These are phyloP conservation scores for Hyphopichia buzzinii DNA, from an alignment of 1,139 yeast genomes.

Conservation along the genomic window DNA sequence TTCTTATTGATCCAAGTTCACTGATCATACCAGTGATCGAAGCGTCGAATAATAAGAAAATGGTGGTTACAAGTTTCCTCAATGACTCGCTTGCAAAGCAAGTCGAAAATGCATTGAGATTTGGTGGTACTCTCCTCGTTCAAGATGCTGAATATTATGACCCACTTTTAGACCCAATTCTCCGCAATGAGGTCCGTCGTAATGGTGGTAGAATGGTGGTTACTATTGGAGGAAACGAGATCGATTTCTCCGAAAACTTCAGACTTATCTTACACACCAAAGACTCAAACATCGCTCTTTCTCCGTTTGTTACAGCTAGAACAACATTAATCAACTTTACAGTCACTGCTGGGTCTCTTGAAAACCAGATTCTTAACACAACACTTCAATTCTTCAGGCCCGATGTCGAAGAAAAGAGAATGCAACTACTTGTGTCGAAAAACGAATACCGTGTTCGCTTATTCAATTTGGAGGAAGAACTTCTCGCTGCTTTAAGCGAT, in stretches of 20 bases:
- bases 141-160: slow-evolving; percentile 80
- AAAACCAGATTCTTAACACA: slow-evolving; percentile 59
- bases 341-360: slow-evolving; percentile 64
- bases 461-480: slow-evolving; percentile 55
- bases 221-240: slow-evolving; percentile 56
- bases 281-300: slow-evolving; percentile 48
- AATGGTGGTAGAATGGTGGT: slow-evolving; percentile 73
- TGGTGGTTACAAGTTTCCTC: slow-evolving; percentile 66
- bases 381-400: slow-evolving; percentile 61
- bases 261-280: slow-evolving; percentile 58
- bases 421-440: slow-evolving; percentile 51
- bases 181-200: slow-evolving; percentile 58
- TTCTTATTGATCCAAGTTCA: slow-evolving; percentile 74
- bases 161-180: slow-evolving; percentile 64
- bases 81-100: slow-evolving; percentile 68
- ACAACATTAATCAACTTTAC: slow-evolving; percentile 69
- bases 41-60: slow-evolving; percentile 31
- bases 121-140: slow-evolving; percentile 74
- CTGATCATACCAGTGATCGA: slow-evolving; percentile 41
- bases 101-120: slow-evolving; percentile 76
- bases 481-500: slow-evolving; percentile 57
- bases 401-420: slow-evolving; percentile 60
- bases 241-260: slow-evolving; percentile 70
- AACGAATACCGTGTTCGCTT: slow-evolving; percentile 60
- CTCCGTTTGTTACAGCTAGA: slow-evolving; percentile 61